Conservation (phyloP, 805 yeast genomes). For the Starmerella cellae region DNA sequence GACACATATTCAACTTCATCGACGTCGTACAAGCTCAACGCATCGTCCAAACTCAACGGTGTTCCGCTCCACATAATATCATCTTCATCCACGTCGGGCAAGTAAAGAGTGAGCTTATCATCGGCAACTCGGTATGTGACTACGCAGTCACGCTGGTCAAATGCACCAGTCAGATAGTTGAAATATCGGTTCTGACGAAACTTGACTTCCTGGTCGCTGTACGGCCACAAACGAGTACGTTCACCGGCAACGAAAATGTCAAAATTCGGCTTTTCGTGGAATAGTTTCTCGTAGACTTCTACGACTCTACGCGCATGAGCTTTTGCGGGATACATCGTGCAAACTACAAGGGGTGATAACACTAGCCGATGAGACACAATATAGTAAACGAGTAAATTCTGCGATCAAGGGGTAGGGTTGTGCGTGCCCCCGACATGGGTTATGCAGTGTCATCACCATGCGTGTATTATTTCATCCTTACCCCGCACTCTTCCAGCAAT, state of each 20-base stretch:
- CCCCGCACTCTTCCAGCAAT: too few relatives aligned
- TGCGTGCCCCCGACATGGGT: too few relatives aligned
- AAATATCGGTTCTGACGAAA: slow-evolving; percentile 87
- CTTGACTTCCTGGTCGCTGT: slow-evolving; percentile 66
- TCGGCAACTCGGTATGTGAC: slow-evolving; percentile 42
- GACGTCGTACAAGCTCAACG: slow-evolving; percentile 54
- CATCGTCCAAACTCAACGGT: slow-evolving; percentile 59
- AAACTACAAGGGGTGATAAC: too few relatives aligned
- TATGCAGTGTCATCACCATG: too few relatives aligned
- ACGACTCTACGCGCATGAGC: slow-evolving; percentile 41
- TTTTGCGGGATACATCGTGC: slow-evolving; percentile 76
- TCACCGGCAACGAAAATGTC: slow-evolving; percentile 28
- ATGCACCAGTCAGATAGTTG: slow-evolving; percentile 68
- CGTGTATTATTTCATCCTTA: too few relatives aligned
- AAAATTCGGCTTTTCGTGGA: slow-evolving; percentile 27
- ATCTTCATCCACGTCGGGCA: slow-evolving; percentile 75
- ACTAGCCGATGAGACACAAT: too few relatives aligned
- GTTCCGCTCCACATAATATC: slow-evolving; percentile 95
- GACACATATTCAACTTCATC: slow-evolving; percentile 59
- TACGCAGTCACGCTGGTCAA: slow-evolving; percentile 59
- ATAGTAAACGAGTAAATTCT: too few relatives aligned
- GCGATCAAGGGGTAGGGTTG: too few relatives aligned
- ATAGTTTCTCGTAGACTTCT: slow-evolving; percentile 27
- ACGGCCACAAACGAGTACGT: slow-evolving; percentile 41
- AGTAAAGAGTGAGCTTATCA: slow-evolving; percentile 53